These are phyloP conservation scores for Mimosa pudica DNA, from an alignment of 306 rosid species.

Conservation along the genomic window DNA sequence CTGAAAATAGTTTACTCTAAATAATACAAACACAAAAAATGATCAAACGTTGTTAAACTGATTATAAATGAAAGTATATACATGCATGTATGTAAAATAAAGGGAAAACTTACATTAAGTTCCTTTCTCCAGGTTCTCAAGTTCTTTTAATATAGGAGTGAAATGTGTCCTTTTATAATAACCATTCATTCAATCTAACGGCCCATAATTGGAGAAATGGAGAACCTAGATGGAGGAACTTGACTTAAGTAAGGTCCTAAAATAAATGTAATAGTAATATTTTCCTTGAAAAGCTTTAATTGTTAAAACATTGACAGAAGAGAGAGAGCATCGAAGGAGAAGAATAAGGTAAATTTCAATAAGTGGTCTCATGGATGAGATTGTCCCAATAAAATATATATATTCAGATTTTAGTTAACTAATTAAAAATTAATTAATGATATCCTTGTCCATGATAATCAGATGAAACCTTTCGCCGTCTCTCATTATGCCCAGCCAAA, in stretches of 20 bases:
- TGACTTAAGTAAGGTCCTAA: too few relatives aligned
- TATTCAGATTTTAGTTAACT: background rate
- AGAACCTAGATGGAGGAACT: too few relatives aligned
- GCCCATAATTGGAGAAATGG: too few relatives aligned
- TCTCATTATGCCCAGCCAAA: conserved; percentile 85
- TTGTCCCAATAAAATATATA: conserved; percentile 31
- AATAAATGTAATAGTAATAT: background rate
- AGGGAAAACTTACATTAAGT: too few relatives aligned
- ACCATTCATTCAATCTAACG: too few relatives aligned
- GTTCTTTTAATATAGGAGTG: too few relatives aligned
- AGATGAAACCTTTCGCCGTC: conserved; percentile 70
- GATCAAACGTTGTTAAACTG: background rate
- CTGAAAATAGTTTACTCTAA: background rate
- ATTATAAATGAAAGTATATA: conserved; percentile 1
- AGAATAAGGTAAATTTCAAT: background rate
- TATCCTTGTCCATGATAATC: conserved; percentile 61
- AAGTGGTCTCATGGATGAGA: conserved; percentile 16
- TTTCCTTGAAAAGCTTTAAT: background rate
- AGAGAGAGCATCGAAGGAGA: conserved; percentile 51
- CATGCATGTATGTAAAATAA: background rate
- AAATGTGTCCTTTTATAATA: too few relatives aligned
- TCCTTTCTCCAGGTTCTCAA: too few relatives aligned
- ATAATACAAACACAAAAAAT: background rate
- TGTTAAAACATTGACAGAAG: conserved; percentile 64
- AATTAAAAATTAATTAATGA: conserved; percentile 24